Percentiles rank a stretch among this genome's conserved stretches.
Conservation (phyloP, 2,329 filamentous ascomycete genomes). For the Ceratocystis variospora region DNA sequence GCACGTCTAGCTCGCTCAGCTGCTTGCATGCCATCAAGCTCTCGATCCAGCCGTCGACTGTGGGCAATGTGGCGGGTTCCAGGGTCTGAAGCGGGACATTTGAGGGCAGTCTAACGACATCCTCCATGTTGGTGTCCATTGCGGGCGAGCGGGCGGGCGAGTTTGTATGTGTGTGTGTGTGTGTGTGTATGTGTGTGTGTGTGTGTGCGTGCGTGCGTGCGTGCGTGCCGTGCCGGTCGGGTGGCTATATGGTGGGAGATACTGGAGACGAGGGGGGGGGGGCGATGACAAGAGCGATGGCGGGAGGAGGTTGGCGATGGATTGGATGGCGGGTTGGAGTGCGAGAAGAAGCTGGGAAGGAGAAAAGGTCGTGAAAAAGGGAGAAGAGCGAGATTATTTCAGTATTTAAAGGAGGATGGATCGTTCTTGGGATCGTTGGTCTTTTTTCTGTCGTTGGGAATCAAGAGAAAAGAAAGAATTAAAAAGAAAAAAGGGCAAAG, state of each 20-base stretch:
- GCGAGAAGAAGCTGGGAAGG: not conserved
- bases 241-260: conserved; percentile 18
- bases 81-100: conserved; percentile 52
- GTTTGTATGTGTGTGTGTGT: not conserved
- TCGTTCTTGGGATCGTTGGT: not conserved
- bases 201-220: no score
- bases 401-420: not conserved
- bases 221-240: conserved; percentile 17
- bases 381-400: not conserved
- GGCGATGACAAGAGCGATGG: conserved; percentile 19
- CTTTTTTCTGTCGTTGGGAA: not conserved
- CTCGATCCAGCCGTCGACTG: conserved; percentile 96
- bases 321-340: conserved; percentile 19
- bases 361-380: not conserved
- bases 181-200: no score
- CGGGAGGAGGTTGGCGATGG: conserved; percentile 6
- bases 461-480: not conserved
- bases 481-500: not conserved
- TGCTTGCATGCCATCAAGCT: conserved; percentile 98
- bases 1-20: conserved; percentile 83
- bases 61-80: conserved; percentile 81
- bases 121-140: conserved; percentile 99
- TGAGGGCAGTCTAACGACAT: conserved; percentile 75
- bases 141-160: not conserved
- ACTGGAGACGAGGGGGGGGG: not conserved